phyloP scores from a whole-genome alignment of 441 rosid species.

The Erodium texanum region DNA sequence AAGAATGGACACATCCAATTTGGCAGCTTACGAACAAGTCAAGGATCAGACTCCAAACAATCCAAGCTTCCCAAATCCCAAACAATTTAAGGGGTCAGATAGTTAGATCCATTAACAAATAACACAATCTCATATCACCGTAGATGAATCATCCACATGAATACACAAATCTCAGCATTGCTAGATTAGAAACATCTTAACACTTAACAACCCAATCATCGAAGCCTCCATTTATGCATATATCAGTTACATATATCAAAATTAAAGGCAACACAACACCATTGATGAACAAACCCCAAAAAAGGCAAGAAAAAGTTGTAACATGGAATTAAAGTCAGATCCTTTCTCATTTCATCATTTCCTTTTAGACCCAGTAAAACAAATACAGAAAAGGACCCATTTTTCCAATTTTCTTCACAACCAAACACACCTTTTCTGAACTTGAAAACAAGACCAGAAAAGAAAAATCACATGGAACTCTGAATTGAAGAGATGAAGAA shows the following conservation, averaged over 20 bases:
- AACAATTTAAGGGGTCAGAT: background rate
- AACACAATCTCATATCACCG: slow-evolving; percentile 10
- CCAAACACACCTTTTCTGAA: slow-evolving; percentile 3
- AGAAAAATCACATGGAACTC: background rate
- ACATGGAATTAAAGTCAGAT: background rate
- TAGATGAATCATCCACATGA: too few relatives aligned
- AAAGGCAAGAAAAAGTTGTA: background rate
- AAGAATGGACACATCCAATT: too few relatives aligned
- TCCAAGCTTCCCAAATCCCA: background rate
- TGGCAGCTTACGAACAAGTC: too few relatives aligned
- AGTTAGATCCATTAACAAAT: background rate
- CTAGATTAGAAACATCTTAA: background rate
- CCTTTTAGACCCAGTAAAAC: background rate
- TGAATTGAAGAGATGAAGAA: background rate
- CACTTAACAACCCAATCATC: background rate
- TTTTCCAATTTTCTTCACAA: background rate
- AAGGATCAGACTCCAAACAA: too few relatives aligned
- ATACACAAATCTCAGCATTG: too few relatives aligned
- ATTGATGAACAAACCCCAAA: background rate
- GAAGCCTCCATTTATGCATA: background rate
- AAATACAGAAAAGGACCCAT: background rate
- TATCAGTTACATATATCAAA: background rate
- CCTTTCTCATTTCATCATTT: background rate
- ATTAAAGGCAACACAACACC: slow-evolving; percentile 1
- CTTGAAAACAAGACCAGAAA: background rate